Base-by-base conservation (phyloP, 768 basidiomycete genomes). In the Tylopilus plumbeoviolaceoides region DNA sequence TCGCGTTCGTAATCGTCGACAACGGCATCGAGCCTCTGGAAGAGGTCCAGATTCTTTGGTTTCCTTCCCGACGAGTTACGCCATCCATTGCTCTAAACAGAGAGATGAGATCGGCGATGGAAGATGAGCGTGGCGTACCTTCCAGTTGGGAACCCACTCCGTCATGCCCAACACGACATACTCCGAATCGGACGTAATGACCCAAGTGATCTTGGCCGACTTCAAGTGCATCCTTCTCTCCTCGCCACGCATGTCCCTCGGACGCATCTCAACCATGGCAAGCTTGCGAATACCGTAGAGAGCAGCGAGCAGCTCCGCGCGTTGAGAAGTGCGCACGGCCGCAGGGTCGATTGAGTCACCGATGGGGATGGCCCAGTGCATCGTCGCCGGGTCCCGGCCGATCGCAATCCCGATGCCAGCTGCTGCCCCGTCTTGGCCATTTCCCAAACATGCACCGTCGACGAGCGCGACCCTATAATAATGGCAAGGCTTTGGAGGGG, bases 161-260 rank as follows among this genome's bases (percentile, higher is more conserved):
- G 71, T 70, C 44, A 72, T 69, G 4, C 69, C 72, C 38, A 60
- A 63, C 31, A 68, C 65, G 17, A 73, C 69, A 40, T 72, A 72
- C 50, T 71, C 70, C 1, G 70, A 72, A 54, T 73, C 70, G 5
- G 67, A 63, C 10, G 65, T 63, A 54, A 73, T n/a, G n/a, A n/a
- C n/a, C n/a, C n/a, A n/a, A n/a, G n/a, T n/a, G n/a, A n/a, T n/a
- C n/a, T n/a, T n/a, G n/a, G n/a, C 35, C 30, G 47, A 44, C 21
- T 45, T 28, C 4, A 1, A 1, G 28, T 60, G 51, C 27, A 5
- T 23, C 18, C n/a, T n/a, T 43, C 54, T 28, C n/a, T 21, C 17
- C 28, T 2, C 2, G 15, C 17, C 21, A 33, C 3, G 5, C 12
- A 15, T 18, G 10, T 33, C 25, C 5, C 10, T 1, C 3, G 1